Conservation (phyloP, 2,329 filamentous ascomycete genomes). For the Hypoxylon rubiginosum region DNA sequence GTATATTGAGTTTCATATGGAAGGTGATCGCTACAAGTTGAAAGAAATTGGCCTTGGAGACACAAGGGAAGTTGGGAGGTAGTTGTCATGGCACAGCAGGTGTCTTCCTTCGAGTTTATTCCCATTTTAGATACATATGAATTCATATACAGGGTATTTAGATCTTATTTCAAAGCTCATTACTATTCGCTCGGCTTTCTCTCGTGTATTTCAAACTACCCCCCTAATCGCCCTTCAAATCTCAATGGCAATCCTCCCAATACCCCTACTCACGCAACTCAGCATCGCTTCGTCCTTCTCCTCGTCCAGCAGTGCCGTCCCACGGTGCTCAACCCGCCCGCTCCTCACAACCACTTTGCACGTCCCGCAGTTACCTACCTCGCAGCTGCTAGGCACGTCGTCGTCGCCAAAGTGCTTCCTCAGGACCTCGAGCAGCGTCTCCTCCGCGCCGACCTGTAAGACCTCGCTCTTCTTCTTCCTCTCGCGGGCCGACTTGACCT, state of each 20-base stretch:
- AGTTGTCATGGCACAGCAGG: too few species aligned
- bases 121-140: too few species aligned
- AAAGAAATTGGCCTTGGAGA: constrained; percentile 39
- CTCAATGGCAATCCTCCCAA: constrained; percentile 64
- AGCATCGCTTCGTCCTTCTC: constrained; percentile 63
- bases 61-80: too few species aligned
- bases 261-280: constrained; percentile 66
- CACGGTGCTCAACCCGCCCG: constrained; percentile 64
- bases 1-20: constrained; percentile 43
- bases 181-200: too few species aligned
- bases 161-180: too few species aligned
- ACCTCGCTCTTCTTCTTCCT: constrained; percentile 52
- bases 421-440: constrained; percentile 65
- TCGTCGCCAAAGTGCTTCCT: constrained; percentile 57
- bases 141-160: too few species aligned
- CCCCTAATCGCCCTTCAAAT: constrained; percentile 51
- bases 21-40: constrained; percentile 38
- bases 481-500: constrained; percentile 55
- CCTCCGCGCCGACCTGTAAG: constrained; percentile 62
- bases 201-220: not conserved
- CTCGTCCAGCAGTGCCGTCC: constrained; percentile 60
- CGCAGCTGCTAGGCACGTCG: constrained; percentile 63
- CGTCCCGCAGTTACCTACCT: constrained; percentile 68
- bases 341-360: constrained; percentile 60
- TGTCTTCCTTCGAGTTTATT: too few species aligned